Conservation (phyloP, 148 eudicot species). For the Arbutus unedo region DNA sequence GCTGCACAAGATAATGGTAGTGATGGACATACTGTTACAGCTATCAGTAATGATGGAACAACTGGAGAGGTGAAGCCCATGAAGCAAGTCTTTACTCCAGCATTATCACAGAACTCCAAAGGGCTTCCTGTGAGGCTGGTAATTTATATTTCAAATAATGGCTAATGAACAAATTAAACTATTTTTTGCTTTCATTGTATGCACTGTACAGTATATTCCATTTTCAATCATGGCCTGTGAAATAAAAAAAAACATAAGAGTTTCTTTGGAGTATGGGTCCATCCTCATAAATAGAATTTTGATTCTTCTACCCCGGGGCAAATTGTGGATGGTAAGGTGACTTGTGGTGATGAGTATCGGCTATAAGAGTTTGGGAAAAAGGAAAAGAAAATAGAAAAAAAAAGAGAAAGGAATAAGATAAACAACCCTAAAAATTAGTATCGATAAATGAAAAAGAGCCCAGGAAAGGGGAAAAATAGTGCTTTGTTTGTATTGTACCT, state of each 20-base stretch:
- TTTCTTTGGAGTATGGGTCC: neutral
- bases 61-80: slow-evolving; percentile 31
- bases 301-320: neutral
- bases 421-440: neutral
- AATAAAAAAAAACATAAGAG: neutral
- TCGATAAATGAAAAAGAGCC: neutral
- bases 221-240: neutral
- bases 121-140: slow-evolving; percentile 90
- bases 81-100: slow-evolving; percentile 41
- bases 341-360: neutral
- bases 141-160: slow-evolving; percentile 17
- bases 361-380: slow-evolving; percentile 9
- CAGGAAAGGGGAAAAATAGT: neutral
- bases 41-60: slow-evolving; percentile 21
- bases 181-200: neutral
- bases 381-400: neutral
- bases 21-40: slow-evolving; percentile 32
- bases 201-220: neutral
- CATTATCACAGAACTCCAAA: slow-evolving; percentile 65
- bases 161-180: neutral
- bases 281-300: neutral
- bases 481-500: neutral
- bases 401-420: neutral
- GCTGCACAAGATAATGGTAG: slow-evolving; percentile 39
- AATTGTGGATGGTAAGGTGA: neutral